Conservation (phyloP, 164 flowering plant genomes). For the Umbilicus rupestris region DNA sequence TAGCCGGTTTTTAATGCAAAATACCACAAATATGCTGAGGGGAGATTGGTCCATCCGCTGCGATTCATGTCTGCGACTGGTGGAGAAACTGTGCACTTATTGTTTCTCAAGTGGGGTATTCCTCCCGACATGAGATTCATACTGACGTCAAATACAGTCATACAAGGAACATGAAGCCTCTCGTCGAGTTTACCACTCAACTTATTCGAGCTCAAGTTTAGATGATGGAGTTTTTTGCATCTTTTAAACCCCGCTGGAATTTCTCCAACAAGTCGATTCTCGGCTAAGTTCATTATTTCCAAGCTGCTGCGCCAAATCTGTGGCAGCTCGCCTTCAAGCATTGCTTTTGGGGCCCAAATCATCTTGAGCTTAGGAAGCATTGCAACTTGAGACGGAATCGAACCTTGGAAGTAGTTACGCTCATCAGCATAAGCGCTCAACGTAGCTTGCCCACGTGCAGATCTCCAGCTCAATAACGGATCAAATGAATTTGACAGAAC, state of each 20-base stretch:
- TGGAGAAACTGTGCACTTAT: not conserved
- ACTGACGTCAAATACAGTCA: conserved; percentile 21
- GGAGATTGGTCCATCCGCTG: not conserved
- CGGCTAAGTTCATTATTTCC: conserved; percentile 27
- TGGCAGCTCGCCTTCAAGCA: conserved; percentile 38
- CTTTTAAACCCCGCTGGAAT: conserved; percentile 9
- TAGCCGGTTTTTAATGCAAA: conserved; percentile 3
- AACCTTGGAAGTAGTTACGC: conserved; percentile 48
- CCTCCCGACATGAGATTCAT: conserved; percentile 19
- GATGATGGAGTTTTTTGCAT: conserved; percentile 21
- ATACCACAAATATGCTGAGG: conserved; percentile 9
- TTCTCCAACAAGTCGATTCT: conserved; percentile 19
- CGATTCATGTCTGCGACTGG: not conserved
- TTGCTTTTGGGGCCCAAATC: conserved; percentile 62
- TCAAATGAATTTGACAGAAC: conserved; percentile 46
- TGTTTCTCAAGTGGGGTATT: conserved; percentile 17
- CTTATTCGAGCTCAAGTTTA: conserved; percentile 24
- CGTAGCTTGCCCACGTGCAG: conserved; percentile 1
- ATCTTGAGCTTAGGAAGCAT: conserved; percentile 48
- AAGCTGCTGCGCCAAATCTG: conserved; percentile 48
- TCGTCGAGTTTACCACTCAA: conserved; percentile 23
- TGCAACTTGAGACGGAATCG: conserved; percentile 38
- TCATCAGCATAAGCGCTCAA: conserved; percentile 25
- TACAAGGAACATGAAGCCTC: conserved; percentile 28
- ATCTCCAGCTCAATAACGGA: conserved; percentile 16